Evolutionary conservation across 805 yeast genomes (phyloP).

Genomic region (Myxozyma neotropica): DNA sequence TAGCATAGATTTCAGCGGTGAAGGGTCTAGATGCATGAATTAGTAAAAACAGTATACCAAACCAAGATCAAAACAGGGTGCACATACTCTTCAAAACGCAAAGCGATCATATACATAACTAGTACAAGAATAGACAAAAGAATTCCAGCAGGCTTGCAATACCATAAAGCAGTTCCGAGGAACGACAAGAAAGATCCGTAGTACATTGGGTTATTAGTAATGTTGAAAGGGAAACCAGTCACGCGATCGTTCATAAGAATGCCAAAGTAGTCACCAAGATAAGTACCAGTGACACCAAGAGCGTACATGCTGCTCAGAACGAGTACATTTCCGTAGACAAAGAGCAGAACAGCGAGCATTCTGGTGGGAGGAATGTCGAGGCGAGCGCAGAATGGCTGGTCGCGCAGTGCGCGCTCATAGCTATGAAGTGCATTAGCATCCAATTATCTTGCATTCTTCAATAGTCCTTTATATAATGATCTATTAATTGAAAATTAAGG

Average conservation of each 20-base stretch:
- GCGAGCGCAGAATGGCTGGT: slow-evolving; percentile 68
- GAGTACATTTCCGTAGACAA: slow-evolving; percentile 74
- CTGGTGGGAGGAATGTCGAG: slow-evolving; percentile 48
- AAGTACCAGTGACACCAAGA: slow-evolving; percentile 94
- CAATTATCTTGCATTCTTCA: neutral
- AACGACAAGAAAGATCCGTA: slow-evolving; percentile 88
- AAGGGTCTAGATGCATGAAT: slow-evolving; percentile 57
- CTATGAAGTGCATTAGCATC: neutral
- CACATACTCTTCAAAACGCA: slow-evolving; percentile 74
- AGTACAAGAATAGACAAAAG: slow-evolving; percentile 71
- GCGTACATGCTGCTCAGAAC: slow-evolving; percentile 87
- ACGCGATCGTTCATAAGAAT: slow-evolving; percentile 89
- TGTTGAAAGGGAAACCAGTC: slow-evolving; percentile 89
- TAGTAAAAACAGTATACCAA: neutral
- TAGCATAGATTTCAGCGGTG: slow-evolving; percentile 88
- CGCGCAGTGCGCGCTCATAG: slow-evolving; percentile 69
- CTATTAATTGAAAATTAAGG: neutral
- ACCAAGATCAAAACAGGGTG: too few species aligned
- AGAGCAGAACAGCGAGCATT: slow-evolving; percentile 56
- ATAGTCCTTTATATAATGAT: neutral
- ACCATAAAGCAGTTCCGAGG: slow-evolving; percentile 83
- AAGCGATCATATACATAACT: slow-evolving; percentile 80
- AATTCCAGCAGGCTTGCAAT: slow-evolving; percentile 87
- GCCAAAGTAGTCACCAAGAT: slow-evolving; percentile 97
- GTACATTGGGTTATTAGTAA: slow-evolving; percentile 94